Evolutionary conservation across 441 rosid species (phyloP).

Genomic region (Erodium chrysanthum): DNA sequence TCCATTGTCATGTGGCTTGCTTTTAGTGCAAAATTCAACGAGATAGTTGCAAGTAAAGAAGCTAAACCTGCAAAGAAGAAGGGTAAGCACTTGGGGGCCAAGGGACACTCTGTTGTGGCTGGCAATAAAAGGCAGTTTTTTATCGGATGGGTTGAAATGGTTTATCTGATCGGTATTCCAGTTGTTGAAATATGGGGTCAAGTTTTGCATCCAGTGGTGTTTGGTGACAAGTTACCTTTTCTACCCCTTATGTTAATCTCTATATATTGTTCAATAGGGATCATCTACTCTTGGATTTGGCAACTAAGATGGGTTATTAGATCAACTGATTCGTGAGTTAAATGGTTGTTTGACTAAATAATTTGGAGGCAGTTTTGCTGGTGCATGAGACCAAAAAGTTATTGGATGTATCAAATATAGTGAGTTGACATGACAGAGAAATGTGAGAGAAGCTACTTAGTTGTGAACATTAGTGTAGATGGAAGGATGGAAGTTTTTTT

Average conservation of each 20-base stretch:
- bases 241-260: conserved; percentile 71
- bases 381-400: background rate
- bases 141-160: conserved; percentile 38
- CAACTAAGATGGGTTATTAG: conserved; percentile 45
- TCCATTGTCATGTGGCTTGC: conserved; percentile 43
- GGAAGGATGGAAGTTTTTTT: background rate
- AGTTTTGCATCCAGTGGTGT: conserved; percentile 48
- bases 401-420: background rate
- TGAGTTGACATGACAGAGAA: too few species aligned
- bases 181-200: conserved; percentile 63
- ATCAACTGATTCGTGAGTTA: background rate
- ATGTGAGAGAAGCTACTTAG: too few species aligned
- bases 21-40: conserved; percentile 32
- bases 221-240: conserved; percentile 64
- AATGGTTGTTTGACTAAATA: background rate
- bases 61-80: conserved; percentile 16
- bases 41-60: conserved; percentile 13
- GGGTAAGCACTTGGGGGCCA: conserved; percentile 14
- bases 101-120: background rate
- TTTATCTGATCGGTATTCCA: conserved; percentile 50
- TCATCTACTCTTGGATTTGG: conserved; percentile 77
- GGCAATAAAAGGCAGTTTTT: conserved; percentile 24
- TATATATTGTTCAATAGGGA: conserved; percentile 53
- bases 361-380: too few species aligned
- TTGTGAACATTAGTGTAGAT: too few species aligned